Conservation (phyloP, 257 asterid genomes). For the Solanum tarijense region DNA sequence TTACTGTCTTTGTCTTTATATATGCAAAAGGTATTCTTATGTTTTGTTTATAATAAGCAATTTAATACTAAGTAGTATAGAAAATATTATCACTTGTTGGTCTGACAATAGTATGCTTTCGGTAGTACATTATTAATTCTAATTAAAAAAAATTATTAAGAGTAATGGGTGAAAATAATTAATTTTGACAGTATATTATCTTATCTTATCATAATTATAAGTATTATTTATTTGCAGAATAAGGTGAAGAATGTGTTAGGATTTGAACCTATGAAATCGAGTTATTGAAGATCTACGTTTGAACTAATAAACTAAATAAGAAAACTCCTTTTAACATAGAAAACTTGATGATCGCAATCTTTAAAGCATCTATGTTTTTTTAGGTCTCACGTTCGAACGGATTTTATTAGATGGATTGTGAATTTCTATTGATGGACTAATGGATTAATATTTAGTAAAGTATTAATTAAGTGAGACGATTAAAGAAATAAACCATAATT, state of each 20-base stretch:
- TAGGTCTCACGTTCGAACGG: too few relatives aligned
- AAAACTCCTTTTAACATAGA: too few relatives aligned
- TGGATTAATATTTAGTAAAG: background rate
- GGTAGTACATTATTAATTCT: background rate
- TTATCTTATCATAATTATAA: background rate
- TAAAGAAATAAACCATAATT: background rate
- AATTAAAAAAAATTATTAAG: background rate
- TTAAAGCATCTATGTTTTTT: too few relatives aligned
- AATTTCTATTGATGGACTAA: background rate
- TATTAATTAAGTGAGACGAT: background rate
- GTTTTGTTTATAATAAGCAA: background rate
- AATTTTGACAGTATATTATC: background rate
- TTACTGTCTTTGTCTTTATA: background rate
- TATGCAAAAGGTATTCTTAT: background rate
- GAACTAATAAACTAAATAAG: background rate
- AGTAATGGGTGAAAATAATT: background rate
- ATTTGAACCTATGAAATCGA: too few relatives aligned
- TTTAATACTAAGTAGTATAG: background rate
- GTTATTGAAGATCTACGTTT: too few relatives aligned
- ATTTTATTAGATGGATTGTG: background rate
- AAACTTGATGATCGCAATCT: background rate
- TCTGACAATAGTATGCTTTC: background rate
- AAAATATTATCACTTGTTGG: background rate
- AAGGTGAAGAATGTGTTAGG: background rate
- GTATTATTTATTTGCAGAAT: background rate